Evolutionary conservation across 2,329 filamentous ascomycete genomes (phyloP).

Genomic region (Paraconiothyrium sp.): DNA sequence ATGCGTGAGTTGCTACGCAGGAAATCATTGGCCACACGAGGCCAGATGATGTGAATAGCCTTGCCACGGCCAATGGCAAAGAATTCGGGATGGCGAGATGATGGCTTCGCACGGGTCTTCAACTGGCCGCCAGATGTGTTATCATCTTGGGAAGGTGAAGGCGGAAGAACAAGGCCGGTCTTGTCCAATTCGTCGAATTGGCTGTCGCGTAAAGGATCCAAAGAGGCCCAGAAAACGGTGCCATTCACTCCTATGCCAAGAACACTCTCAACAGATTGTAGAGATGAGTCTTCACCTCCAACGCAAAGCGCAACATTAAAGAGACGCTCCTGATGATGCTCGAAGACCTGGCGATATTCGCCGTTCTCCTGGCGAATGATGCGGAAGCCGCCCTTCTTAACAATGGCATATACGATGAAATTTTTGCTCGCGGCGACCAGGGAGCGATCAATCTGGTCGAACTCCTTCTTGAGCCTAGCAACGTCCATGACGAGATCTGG

Average conservation of each 20-base stretch:
- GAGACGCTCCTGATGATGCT: constrained; percentile 88
- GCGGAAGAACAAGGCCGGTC: constrained; percentile 88
- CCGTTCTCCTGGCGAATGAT: constrained; percentile 96
- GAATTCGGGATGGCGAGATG: constrained; percentile 87
- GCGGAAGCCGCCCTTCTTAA: constrained; percentile 89
- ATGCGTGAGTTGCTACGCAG: constrained; percentile 62
- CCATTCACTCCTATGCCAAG: constrained; percentile 94
- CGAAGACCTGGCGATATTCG: constrained; percentile 89
- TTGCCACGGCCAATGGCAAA: constrained; percentile 97
- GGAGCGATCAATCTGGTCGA: constrained; percentile 95
- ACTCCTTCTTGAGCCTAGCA: constrained; percentile 94
- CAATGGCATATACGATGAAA: constrained; percentile 94
- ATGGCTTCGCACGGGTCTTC: constrained; percentile 93
- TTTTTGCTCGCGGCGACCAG: constrained; percentile 87
- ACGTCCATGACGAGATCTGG: constrained; percentile 89
- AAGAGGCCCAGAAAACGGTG: constrained; percentile 93
- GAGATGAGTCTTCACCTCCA: constrained; percentile 62
- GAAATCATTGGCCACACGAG: constrained; percentile 64
- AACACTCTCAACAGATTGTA: constrained; percentile 70
- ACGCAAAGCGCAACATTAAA: constrained; percentile 91
- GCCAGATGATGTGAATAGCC: constrained; percentile 87
- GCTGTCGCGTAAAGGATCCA: constrained; percentile 56
- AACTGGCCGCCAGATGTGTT: constrained; percentile 91
- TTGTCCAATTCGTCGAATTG: constrained; percentile 80
- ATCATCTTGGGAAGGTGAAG: constrained; percentile 84